Base-by-base conservation (phyloP, 129 eudicot species). In the Flaveria linearis region DNA sequence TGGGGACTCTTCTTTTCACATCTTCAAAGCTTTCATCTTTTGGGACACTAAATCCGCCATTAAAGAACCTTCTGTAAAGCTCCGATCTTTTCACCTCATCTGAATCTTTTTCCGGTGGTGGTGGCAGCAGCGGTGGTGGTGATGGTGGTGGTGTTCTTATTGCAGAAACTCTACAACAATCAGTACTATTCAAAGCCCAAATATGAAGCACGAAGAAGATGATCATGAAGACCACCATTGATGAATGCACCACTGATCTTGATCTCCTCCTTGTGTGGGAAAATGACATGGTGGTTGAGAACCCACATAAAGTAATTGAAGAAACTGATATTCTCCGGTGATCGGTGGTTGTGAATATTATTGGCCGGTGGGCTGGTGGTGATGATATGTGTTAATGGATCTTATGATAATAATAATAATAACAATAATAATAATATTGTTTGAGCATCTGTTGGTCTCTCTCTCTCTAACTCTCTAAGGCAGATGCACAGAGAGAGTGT, bases 1-100 rank as follows among this genome's bases (percentile, higher is more conserved):
- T 93, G 57, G 98, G 95, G 16, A 93, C 86, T 68, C 68, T 93
- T 86, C 98, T 84, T 55, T 93, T 93, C 72, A 45, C 66, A 42
- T 87, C 94, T 78, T 74, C 73, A 52, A 82, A 68, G 22, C 75
- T 71, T 33, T 77, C 50, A 8, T 75, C 84, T 17, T 51, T 75
- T 16, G 46, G 12, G 23, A 45, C 28, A 42, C 18, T 75, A 68
- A n/a, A 62, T 74, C 85, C 81, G 67, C 79, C 83, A 13, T 67
- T 79, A 73, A 87, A 89, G 83, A 86, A 87, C 68, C 84, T 82
- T 43, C 71, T 83, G 68, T 80, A 86, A 42, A 80, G 76, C n/a
- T 86, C 80, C 47, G 84, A 74, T 67, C 80, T 68, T 79, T 83
- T 86, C 20, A 56, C 68, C 71, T 80, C 80, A 20, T 73, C 79